A percentile compares a stretch with the other conserved stretches of the same genome.
Evolutionary conservation across 1,284 basidiomycete species (phyloP).

Genomic region (Hemileia vastatrix): DNA sequence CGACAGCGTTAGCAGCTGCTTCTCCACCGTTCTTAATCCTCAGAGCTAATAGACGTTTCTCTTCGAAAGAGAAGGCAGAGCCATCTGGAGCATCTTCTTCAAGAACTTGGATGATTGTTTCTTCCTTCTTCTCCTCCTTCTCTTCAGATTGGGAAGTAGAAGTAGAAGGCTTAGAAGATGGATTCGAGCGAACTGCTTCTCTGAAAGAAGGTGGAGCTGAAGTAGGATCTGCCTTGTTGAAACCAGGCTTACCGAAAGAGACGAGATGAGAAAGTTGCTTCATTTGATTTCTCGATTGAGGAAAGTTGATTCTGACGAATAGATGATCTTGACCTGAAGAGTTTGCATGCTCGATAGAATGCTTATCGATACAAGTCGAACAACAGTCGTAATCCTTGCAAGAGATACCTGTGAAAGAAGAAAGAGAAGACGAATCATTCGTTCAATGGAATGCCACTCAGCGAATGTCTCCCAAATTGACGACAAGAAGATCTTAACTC

Average conservation of each 20-base stretch:
- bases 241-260: background rate
- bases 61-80: conserved; percentile 1
- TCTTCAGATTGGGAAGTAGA: no score
- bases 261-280: background rate
- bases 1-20: conserved; percentile 6
- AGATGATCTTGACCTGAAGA: conserved; percentile 18
- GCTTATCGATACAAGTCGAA: no score
- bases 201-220: background rate
- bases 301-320: conserved; percentile 28
- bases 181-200: no score
- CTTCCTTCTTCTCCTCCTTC: background rate
- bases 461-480: no score
- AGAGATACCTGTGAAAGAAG: no score
- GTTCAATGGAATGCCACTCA: no score
- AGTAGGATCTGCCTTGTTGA: conserved; percentile 1
- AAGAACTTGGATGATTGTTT: background rate
- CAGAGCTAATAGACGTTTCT: conserved; percentile 1
- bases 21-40: conserved; percentile 4
- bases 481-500: no score
- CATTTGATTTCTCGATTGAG: background rate
- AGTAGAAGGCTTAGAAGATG: no score
- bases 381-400: no score
- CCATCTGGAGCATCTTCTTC: background rate
- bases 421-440: no score
- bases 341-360: conserved; percentile 14